phyloP scores from a whole-genome alignment of 1,284 basidiomycete genomes.

The Golubevia pallescens region DNA sequence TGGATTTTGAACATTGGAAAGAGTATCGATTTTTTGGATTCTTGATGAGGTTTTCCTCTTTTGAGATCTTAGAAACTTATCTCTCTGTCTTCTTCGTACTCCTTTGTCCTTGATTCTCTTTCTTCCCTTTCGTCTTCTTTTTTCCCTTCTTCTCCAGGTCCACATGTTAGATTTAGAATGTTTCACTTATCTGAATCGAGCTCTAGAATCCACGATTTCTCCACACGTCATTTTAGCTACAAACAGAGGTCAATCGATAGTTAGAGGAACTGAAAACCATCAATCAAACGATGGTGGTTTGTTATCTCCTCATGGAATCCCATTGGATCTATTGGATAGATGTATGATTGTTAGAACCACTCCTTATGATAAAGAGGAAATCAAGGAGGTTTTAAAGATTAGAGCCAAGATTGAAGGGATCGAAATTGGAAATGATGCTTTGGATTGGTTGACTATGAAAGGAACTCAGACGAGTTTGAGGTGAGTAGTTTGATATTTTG shows the following conservation, averaged over 20 bases:
- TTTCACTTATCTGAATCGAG: slow-evolving; percentile 96
- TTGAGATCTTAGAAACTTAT: no score
- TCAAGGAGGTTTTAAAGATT: slow-evolving; percentile 83
- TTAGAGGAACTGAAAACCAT: slow-evolving; percentile 78
- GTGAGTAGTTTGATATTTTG: no score
- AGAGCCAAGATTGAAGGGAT: slow-evolving; percentile 86
- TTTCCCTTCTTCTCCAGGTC: slow-evolving; percentile 70
- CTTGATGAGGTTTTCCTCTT: no score
- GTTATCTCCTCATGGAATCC: slow-evolving; percentile 77
- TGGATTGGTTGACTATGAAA: slow-evolving; percentile 81
- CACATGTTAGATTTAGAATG: slow-evolving; percentile 99
- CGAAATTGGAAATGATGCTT: slow-evolving; percentile 76
- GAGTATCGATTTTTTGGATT: background rate
- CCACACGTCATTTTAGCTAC: slow-evolving; percentile 97
- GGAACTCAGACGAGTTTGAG: slow-evolving; percentile 84
- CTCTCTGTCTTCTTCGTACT: no score
- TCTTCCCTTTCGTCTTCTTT: background rate
- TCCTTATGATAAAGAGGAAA: slow-evolving; percentile 81
- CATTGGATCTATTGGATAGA: slow-evolving; percentile 89
- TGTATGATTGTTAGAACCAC: slow-evolving; percentile 97
- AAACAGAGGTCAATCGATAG: slow-evolving; percentile 88
- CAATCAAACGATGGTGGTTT: slow-evolving; percentile 62
- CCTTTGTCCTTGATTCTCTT: no score
- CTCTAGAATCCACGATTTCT: slow-evolving; percentile 93
- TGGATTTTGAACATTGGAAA: no score